These are phyloP conservation scores for Chenopodium quinoa DNA, from an alignment of 148 eudicot species.

Conservation along the genomic window DNA sequence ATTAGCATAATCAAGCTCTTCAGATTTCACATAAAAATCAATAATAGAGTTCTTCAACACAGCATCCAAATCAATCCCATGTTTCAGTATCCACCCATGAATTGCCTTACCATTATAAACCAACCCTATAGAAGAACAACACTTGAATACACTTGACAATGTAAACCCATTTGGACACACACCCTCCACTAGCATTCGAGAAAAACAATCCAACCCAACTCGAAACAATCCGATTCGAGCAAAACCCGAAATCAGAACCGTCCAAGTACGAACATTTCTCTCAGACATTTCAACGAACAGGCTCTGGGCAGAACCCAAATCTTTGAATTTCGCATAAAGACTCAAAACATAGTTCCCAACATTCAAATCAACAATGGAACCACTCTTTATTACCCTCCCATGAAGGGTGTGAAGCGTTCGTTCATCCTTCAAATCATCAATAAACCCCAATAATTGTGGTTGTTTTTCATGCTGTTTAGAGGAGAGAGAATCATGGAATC, in stretches of 20 bases:
- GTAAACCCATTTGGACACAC: slow-evolving; percentile 67
- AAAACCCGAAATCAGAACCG: slow-evolving; percentile 63
- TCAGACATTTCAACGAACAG: slow-evolving; percentile 73
- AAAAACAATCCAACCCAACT: slow-evolving; percentile 43
- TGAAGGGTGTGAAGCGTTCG: slow-evolving; percentile 36
- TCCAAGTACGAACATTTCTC: slow-evolving; percentile 76
- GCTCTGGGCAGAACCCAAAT: slow-evolving; percentile 43
- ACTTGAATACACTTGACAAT: slow-evolving; percentile 70
- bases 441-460: slow-evolving; percentile 32
- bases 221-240: slow-evolving; percentile 37
- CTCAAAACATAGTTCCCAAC: slow-evolving; percentile 53
- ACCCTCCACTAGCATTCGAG: slow-evolving; percentile 49
- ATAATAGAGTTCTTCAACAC: slow-evolving; percentile 66
- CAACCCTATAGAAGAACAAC: slow-evolving; percentile 48
- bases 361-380: slow-evolving; percentile 30
- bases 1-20: slow-evolving; percentile 44
- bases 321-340: slow-evolving; percentile 42
- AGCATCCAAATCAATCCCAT: slow-evolving; percentile 49
- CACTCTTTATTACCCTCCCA: slow-evolving; percentile 45
- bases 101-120: slow-evolving; percentile 44
- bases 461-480: slow-evolving; percentile 12
- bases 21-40: slow-evolving; percentile 61
- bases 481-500: slow-evolving; percentile 13
- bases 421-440: slow-evolving; percentile 26
- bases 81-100: slow-evolving; percentile 62